Evolutionary conservation across 495 filamentous ascomycete genomes (phyloP).

Genomic region (Aspergillus sparsus): DNA sequence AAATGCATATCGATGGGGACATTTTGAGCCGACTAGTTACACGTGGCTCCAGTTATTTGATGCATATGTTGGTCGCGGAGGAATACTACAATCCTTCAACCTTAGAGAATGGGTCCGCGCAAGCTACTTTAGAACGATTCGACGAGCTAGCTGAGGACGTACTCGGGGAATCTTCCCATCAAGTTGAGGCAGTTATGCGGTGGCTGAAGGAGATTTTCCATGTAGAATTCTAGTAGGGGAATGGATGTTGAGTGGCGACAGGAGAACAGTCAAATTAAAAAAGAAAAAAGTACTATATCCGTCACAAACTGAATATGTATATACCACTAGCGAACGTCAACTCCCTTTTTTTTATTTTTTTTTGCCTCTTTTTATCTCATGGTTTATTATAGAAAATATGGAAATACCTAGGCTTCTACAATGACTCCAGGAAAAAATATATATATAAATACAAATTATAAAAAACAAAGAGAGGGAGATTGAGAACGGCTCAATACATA

Average conservation of each 20-base stretch:
- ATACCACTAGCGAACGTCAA: too few relatives aligned
- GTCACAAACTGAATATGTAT: neutral
- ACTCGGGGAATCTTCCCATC: conserved; percentile 25
- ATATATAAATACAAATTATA: neutral
- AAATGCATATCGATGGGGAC: conserved; percentile 70
- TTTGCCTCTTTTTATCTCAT: too few relatives aligned
- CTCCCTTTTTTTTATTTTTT: too few relatives aligned
- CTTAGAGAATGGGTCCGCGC: conserved; percentile 19
- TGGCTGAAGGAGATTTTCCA: conserved; percentile 38
- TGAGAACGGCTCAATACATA: too few relatives aligned
- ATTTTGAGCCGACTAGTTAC: conserved; percentile 57
- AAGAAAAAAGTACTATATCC: neutral
- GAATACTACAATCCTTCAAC: conserved; percentile 22
- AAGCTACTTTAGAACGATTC: conserved; percentile 30
- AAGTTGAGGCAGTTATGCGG: conserved; percentile 29
- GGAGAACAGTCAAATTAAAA: neutral
- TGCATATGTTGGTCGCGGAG: conserved; percentile 34
- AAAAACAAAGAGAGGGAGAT: too few relatives aligned
- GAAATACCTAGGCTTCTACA: too few relatives aligned
- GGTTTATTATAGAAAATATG: too few relatives aligned
- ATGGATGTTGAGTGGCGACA: too few relatives aligned
- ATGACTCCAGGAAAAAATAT: too few relatives aligned
- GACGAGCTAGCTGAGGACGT: conserved; percentile 28
- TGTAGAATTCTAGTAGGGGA: conserved; percentile 24
- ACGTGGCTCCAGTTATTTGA: conserved; percentile 46